phyloP scores from a whole-genome alignment of 805 yeast genomes.

The Lipomyces spencermartinsiae region DNA sequence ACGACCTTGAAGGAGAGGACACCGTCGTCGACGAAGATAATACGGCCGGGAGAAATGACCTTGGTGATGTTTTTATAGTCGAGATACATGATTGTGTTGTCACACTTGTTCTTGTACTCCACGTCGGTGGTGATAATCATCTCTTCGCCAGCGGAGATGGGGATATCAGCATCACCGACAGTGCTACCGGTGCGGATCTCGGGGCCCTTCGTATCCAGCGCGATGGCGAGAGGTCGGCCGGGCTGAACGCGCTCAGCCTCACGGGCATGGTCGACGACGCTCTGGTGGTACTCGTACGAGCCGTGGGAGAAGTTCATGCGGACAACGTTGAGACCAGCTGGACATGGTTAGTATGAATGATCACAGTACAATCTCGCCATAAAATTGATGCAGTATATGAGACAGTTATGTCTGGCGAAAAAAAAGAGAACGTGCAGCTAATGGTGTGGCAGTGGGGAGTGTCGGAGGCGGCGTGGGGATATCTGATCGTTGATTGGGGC shows the following conservation, averaged over 20 bases:
- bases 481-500: constrained; percentile 9
- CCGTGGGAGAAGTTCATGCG: constrained; percentile 99
- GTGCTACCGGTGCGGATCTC: constrained; percentile 99
- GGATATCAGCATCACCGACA: constrained; percentile 74
- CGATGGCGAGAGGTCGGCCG: constrained; percentile 98
- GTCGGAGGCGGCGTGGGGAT: neutral
- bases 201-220: constrained; percentile 99
- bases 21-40: constrained; percentile 97
- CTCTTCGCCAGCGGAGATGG: constrained; percentile 84
- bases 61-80: constrained; percentile 97
- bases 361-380: neutral
- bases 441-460: neutral
- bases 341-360: neutral
- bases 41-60: constrained; percentile 85
- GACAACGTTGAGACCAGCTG: constrained; percentile 94
- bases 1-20: constrained; percentile 92
- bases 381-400: neutral
- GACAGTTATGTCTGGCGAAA: neutral
- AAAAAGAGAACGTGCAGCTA: neutral
- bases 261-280: constrained; percentile 95
- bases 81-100: constrained; percentile 82
- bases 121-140: constrained; percentile 94
- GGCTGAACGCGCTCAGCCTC: constrained; percentile 87
- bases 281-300: constrained; percentile 95
- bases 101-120: constrained; percentile 69